Conservation (phyloP, 768 basidiomycete species). For the Auricularia sp. region DNA sequence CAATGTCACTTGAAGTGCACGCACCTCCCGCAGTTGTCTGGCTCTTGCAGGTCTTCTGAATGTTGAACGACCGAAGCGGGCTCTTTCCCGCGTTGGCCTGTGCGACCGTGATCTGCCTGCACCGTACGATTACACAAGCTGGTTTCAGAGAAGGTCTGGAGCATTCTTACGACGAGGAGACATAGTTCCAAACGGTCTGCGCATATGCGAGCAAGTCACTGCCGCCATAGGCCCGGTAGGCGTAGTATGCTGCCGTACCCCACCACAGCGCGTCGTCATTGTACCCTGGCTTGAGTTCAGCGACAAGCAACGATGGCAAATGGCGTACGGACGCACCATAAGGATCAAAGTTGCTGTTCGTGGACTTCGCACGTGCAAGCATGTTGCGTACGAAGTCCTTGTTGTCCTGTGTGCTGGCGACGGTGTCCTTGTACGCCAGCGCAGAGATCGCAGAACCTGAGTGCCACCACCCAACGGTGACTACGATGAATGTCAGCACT, state of each 20-base stretch:
- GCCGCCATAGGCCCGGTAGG: slow-evolving; percentile 39
- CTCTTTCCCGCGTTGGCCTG: slow-evolving; percentile 28
- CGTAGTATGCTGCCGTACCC: slow-evolving; percentile 43
- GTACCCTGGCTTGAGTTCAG: background rate
- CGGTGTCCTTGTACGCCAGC: slow-evolving; percentile 1
- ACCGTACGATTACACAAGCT: background rate
- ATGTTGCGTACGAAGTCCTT: background rate
- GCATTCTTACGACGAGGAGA: slow-evolving; percentile 34
- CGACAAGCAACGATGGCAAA: background rate
- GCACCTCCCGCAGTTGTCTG: slow-evolving; percentile 40
- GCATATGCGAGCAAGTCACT: slow-evolving; percentile 33
- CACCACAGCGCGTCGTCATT: slow-evolving; percentile 29
- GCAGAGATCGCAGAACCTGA: background rate
- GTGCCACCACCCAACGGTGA: background rate
- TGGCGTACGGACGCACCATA: background rate
- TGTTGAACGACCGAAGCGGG: slow-evolving; percentile 33
- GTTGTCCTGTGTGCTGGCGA: background rate
- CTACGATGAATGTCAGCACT: background rate
- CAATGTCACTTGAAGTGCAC: too few species aligned
- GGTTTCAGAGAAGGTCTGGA: background rate
- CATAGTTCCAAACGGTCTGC: slow-evolving; percentile 39
- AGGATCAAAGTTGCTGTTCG: background rate
- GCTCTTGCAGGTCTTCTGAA: slow-evolving; percentile 36
- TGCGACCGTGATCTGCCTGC: slow-evolving; percentile 34
- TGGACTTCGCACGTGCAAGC: background rate